These are phyloP conservation scores for Colletotrichum higginsianum DNA, from an alignment of 2,329 filamentous ascomycete genomes.

Conservation along the genomic window DNA sequence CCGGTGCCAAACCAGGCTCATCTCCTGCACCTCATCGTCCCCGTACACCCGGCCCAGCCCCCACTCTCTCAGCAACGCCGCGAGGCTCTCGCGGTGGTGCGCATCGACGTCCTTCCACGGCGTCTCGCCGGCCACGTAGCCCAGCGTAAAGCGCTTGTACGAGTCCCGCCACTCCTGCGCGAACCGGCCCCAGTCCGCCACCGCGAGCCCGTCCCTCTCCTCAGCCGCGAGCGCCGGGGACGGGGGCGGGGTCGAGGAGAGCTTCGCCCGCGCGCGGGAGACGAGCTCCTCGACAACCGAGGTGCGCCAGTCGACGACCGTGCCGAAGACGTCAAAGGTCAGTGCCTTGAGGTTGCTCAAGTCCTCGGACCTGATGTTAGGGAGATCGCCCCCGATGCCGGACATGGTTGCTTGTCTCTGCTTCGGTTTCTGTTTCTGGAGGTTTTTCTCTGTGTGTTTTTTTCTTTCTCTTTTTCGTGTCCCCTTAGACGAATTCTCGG, in stretches of 20 bases:
- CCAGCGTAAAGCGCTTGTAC: constrained; percentile 73
- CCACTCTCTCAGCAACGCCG: constrained; percentile 69
- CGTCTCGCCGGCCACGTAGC: constrained; percentile 63
- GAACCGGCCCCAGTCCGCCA: constrained; percentile 74
- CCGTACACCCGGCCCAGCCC: constrained; percentile 72
- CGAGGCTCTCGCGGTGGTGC: constrained; percentile 77
- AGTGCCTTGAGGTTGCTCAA: constrained; percentile 66
- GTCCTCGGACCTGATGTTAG: constrained; percentile 8
- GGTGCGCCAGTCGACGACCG: constrained; percentile 83
- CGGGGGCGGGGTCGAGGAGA: constrained; percentile 59
- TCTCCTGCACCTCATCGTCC: constrained; percentile 75
- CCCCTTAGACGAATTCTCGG: too few species aligned
- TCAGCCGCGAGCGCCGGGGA: constrained; percentile 59
- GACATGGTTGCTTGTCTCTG: constrained; percentile 45
- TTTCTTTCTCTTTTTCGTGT: neutral
- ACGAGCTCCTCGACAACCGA: constrained; percentile 74
- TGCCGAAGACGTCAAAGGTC: constrained; percentile 85
- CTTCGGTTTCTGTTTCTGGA: neutral
- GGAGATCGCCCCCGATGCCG: constrained; percentile 14
- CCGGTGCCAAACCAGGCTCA: constrained; percentile 81
- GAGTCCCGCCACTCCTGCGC: constrained; percentile 79
- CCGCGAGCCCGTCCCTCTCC: constrained; percentile 63
- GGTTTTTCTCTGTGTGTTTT: neutral
- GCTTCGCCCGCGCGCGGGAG: constrained; percentile 63
- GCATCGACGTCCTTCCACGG: constrained; percentile 80